These are phyloP conservation scores for Globisporangium megalacanthum DNA, from an alignment of 352 stramenopile species.

Conservation along the genomic window DNA sequence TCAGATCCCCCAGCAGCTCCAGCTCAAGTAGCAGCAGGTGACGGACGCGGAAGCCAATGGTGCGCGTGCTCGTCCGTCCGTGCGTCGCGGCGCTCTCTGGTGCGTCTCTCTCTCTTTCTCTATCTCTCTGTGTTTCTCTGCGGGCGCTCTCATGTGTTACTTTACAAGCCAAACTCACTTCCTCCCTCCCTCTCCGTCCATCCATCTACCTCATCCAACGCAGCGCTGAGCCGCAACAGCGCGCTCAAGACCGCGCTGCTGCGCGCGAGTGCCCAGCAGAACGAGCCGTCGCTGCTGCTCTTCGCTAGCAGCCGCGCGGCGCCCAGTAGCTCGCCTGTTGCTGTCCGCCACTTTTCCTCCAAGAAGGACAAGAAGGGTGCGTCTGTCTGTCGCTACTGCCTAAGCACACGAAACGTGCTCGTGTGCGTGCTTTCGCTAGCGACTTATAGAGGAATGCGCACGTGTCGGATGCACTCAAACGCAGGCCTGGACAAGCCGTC, in stretches of 20 bases:
- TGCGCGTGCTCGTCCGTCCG: conserved; percentile 71
- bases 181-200: not conserved
- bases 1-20: not conserved
- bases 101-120: conserved; percentile 1
- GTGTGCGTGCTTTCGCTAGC: not conserved
- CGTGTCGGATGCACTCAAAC: not conserved
- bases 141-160: not conserved
- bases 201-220: not conserved
- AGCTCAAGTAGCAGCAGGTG: conserved; percentile 3
- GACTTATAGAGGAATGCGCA: not conserved
- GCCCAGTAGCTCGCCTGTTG: conserved; percentile 4
- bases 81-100: conserved; percentile 23
- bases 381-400: not conserved
- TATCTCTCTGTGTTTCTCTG: not conserved
- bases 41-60: conserved; percentile 26
- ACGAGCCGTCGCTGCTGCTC: conserved; percentile 14
- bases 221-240: conserved; percentile 17
- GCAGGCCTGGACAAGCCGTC: conserved; percentile 42
- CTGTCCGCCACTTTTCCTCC: conserved; percentile 29
- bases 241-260: conserved; percentile 17
- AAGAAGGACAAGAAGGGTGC: conserved; percentile 57
- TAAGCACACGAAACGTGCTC: not conserved
- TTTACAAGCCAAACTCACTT: not conserved
- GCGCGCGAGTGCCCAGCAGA: conserved; percentile 15
- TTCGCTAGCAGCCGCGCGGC: no score